phyloP scores from a whole-genome alignment of 139 green algal species.

The Spirogloea muscicola region DNA sequence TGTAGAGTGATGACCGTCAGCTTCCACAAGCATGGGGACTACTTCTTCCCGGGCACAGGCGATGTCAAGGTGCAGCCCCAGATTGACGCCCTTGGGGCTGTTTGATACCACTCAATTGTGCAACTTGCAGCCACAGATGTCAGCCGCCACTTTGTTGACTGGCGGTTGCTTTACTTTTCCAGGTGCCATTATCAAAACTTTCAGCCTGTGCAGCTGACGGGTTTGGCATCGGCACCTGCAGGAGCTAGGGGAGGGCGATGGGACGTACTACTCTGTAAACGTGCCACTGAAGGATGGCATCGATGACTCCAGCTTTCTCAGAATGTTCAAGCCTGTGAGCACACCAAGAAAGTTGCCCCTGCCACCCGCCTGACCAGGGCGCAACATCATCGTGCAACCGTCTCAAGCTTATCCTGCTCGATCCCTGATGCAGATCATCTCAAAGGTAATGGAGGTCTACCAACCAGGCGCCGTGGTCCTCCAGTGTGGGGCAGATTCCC shows the following conservation, averaged over 20 bases:
- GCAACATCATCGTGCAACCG: too few relatives aligned
- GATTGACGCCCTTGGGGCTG: too few relatives aligned
- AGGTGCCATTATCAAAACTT: too few relatives aligned
- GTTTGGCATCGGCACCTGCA: too few relatives aligned
- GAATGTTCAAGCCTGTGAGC: slow-evolving; percentile 79
- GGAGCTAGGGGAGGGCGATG: slow-evolving; percentile 45
- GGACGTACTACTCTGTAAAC: slow-evolving; percentile 75
- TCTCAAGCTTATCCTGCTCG: too few relatives aligned
- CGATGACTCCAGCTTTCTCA: slow-evolving; percentile 67
- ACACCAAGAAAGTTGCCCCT: too few relatives aligned
- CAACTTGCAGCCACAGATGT: too few relatives aligned
- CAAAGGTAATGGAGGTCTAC: slow-evolving; percentile 70
- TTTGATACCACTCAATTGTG: too few relatives aligned
- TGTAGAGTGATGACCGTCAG: slow-evolving; percentile 81
- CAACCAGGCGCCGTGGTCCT: slow-evolving; percentile 73
- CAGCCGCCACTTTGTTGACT: too few relatives aligned
- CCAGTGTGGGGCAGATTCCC: slow-evolving; percentile 83
- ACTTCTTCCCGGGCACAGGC: slow-evolving; percentile 82
- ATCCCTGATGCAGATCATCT: slow-evolving; percentile 35
- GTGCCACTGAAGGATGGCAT: slow-evolving; percentile 74
- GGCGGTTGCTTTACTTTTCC: too few relatives aligned
- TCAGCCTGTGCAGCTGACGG: too few relatives aligned
- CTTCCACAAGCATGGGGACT: slow-evolving; percentile 89
- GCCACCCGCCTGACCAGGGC: too few relatives aligned
- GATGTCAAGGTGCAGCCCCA: slow-evolving; percentile 57